Conservation (phyloP, 495 filamentous ascomycete genomes). For the Lasiosphaeriaceae sp. region DNA sequence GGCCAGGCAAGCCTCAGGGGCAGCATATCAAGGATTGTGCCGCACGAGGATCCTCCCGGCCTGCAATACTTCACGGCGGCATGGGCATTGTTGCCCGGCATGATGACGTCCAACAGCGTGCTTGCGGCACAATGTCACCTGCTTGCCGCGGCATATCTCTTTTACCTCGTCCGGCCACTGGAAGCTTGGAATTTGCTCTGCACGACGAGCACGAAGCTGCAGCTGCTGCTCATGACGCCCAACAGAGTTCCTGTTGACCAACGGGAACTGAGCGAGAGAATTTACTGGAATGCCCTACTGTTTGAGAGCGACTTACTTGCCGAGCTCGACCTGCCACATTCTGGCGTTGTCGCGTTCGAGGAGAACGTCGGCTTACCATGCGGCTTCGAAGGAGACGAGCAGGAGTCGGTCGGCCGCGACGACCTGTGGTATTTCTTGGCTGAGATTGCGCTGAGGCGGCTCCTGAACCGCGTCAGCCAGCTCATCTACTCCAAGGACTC, state of each 20-base stretch:
- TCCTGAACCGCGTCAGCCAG: conserved; percentile 75
- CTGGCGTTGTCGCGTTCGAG: conserved; percentile 75
- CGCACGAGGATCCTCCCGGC: conserved; percentile 70
- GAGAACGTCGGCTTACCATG: conserved; percentile 74
- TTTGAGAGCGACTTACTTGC: conserved; percentile 80
- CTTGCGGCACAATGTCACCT: conserved; percentile 75
- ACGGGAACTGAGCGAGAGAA: conserved; percentile 66
- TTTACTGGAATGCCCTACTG: conserved; percentile 80
- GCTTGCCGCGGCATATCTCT: conserved; percentile 72
- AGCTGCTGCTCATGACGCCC: conserved; percentile 68
- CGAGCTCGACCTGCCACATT: conserved; percentile 77
- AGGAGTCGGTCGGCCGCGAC: conserved; percentile 62
- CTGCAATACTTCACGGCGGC: conserved; percentile 75
- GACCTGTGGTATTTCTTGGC: conserved; percentile 83
- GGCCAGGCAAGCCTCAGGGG: conserved; percentile 67
- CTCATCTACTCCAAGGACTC: conserved; percentile 75
- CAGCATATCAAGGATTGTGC: conserved; percentile 68
- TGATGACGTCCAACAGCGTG: conserved; percentile 76
- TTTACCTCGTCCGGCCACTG: conserved; percentile 74
- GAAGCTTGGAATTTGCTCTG: conserved; percentile 80
- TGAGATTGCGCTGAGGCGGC: conserved; percentile 71
- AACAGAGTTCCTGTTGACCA: conserved; percentile 64
- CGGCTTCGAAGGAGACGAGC: conserved; percentile 67
- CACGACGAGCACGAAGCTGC: conserved; percentile 75
- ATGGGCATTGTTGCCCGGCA: conserved; percentile 68